Conservation (phyloP, 2,329 filamentous ascomycete genomes). For the Monilinia vaccinii-corymbosi region DNA sequence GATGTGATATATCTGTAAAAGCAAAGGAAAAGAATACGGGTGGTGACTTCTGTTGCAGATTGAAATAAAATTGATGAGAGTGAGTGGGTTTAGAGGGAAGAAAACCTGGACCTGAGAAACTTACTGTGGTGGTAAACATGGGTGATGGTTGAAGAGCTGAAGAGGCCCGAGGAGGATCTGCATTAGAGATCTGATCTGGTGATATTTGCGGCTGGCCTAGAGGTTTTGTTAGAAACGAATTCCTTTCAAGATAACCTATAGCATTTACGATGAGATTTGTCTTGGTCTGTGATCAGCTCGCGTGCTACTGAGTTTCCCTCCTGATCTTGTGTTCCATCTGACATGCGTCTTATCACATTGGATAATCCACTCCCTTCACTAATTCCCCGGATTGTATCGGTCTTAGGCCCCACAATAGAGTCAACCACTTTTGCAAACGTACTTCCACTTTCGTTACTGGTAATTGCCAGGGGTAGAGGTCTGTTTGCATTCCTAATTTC, state of each 20-base stretch:
- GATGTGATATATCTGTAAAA: background rate
- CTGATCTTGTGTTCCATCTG: too few species aligned
- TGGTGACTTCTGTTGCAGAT: background rate
- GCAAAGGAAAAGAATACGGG: background rate
- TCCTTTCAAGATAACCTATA: background rate
- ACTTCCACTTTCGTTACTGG: too few species aligned
- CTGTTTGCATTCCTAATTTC: too few species aligned
- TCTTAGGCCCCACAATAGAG: background rate
- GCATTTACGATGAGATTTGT: background rate
- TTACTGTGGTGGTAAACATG: background rate
- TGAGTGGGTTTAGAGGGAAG: background rate
- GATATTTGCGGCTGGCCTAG: background rate
- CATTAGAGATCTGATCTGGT: background rate
- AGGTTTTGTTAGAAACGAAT: background rate
- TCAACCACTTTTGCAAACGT: background rate
- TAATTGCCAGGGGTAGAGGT: too few species aligned
- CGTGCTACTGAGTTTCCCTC: too few species aligned
- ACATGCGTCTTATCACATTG: background rate
- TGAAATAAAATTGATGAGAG: background rate
- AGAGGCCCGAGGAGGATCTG: background rate
- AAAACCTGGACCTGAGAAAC: background rate
- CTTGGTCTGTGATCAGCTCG: background rate
- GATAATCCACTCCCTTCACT: too few species aligned
- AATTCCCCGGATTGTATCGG: background rate
- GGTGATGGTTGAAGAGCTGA: background rate